These are phyloP conservation scores for Phytophthora rubi DNA, from an alignment of 352 stramenopile species.

Conservation along the genomic window DNA sequence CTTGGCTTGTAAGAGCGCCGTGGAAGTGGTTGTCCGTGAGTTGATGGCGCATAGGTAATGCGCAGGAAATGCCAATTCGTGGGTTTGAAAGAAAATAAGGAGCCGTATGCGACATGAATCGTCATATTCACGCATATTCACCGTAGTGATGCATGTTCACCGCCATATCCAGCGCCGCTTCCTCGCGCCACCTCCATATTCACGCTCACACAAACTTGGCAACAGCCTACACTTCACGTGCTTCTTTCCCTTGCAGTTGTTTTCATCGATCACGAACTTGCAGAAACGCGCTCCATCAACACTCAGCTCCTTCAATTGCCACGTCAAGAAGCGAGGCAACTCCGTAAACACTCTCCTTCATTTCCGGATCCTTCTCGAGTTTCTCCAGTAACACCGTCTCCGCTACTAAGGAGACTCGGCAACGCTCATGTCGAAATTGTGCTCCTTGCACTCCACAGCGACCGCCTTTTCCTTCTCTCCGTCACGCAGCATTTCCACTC, in stretches of 20 bases:
- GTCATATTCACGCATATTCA: too few species aligned
- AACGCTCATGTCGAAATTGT: constrained; percentile 17
- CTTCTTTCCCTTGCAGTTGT: constrained; percentile 19
- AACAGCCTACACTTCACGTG: constrained; percentile 4
- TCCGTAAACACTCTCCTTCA: constrained; percentile 15
- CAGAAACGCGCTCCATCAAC: constrained; percentile 16
- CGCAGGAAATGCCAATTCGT: too few species aligned
- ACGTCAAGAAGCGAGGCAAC: constrained; percentile 26
- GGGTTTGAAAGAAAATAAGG: too few species aligned
- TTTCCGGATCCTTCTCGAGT: constrained; percentile 9
- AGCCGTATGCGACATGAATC: too few species aligned
- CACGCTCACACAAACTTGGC: too few species aligned
- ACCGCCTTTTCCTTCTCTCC: constrained; percentile 13
- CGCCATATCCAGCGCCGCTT: too few species aligned
- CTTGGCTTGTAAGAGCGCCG: too few species aligned
- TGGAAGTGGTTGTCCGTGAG: too few species aligned
- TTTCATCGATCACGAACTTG: constrained; percentile 11
- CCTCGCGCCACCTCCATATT: too few species aligned
- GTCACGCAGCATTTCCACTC: constrained; percentile 10
- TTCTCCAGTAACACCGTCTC: constrained; percentile 20
- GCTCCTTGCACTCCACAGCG: constrained; percentile 19
- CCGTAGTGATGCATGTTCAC: too few species aligned
- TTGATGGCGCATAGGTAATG: too few species aligned
- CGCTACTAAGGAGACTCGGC: constrained; percentile 11
- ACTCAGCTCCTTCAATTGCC: constrained; percentile 28